Evolutionary conservation across 148 eudicot genomes (phyloP).

Genomic region (Linanthus parryae): DNA sequence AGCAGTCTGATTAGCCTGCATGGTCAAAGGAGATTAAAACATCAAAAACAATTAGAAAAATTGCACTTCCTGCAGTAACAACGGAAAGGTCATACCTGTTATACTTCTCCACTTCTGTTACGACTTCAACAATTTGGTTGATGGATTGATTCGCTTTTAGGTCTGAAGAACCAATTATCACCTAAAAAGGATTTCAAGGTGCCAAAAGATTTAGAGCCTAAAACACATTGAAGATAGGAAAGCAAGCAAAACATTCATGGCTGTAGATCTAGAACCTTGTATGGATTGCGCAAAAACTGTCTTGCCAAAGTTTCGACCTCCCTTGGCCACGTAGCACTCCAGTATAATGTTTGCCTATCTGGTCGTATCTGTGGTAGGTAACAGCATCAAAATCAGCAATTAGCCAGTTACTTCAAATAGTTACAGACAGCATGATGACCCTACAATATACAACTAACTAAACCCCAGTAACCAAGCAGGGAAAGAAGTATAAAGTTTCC

Average conservation of each 20-base stretch:
- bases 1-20: constrained; percentile 86
- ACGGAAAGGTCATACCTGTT: constrained; percentile 44
- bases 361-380: constrained; percentile 75
- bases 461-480: no score
- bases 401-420: constrained; percentile 1
- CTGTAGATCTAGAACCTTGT: constrained; percentile 64
- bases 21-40: neutral
- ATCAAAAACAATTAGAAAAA: constrained; percentile 2
- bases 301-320: constrained; percentile 92
- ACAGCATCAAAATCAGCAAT: constrained; percentile 5
- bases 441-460: no score
- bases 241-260: neutral
- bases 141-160: constrained; percentile 94
- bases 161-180: constrained; percentile 79
- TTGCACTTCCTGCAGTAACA: neutral
- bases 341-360: constrained; percentile 93
- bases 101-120: constrained; percentile 85
- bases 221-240: neutral
- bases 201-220: neutral
- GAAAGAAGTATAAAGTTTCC: no score
- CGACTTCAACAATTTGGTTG: constrained; percentile 82
- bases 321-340: constrained; percentile 99
- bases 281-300: constrained; percentile 81
- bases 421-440: no score
- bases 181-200: constrained; percentile 36